Evolutionary conservation across 1,139 yeast genomes (phyloP), one percentile per base, ranked within the genome.

Genomic region (Zygosaccharomyces sapae): DNA sequence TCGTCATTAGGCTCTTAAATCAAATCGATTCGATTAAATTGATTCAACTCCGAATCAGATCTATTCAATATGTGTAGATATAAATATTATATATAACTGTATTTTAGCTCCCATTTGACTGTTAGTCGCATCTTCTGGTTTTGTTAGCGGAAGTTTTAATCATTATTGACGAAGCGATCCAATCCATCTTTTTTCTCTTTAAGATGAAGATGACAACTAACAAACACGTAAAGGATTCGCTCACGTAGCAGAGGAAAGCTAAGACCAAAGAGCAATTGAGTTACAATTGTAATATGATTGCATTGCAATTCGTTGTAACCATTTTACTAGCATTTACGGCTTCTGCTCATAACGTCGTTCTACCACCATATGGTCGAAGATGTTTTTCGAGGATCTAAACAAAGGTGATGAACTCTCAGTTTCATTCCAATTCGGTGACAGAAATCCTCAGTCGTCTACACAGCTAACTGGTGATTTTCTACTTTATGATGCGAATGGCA

Each of bases 381-480:
- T 92, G 98, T 70, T 92, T 70, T 87, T 77, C 62, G 98, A 92
- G 67, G 76, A 76, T 49, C 76, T 92, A 70, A 86, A 82, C 65
- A 75, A 75, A 58, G 86, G 87, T 57, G 98, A 92, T 70, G 90
- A 86, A 68, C 74, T 92, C 60, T 86, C 96, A 20, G 83, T 92
- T 52, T 78, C 89, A 45, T 92, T 85, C 78, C 98, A 92, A 71
- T 95, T 87, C 42, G 97, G 97, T 53, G 88, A 92, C 62, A 80
- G 97, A 69, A 84, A 87, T 63, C 85, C 90, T 41, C 74, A 75
- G 55, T 80, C 90, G 46, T 77, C 86, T 36, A 87, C 83, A 55
- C 96, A 89, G 68, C 74, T 82, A 55, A 77, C 72, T 29, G 83
- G 88, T 51, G 96, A 89, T 65, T 89, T 92, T 68, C 72, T 76